A percentile compares a stretch with the other conserved stretches of the same genome.
These are phyloP conservation scores for Colletotrichum sp. DNA, from an alignment of 2,329 filamentous ascomycete species.

Conservation along the genomic window DNA sequence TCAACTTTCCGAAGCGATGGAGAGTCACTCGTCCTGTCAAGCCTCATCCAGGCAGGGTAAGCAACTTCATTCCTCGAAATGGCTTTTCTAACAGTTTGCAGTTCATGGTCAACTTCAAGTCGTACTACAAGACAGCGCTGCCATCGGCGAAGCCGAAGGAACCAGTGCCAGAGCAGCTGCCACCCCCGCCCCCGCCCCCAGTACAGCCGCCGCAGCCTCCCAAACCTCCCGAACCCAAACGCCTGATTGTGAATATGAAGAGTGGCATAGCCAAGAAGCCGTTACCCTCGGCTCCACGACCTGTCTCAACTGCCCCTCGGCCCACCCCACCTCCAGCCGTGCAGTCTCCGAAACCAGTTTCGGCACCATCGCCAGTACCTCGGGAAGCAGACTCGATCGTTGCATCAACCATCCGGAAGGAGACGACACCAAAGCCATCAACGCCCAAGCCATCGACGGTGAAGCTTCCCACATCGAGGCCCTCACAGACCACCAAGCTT, in stretches of 20 bases:
- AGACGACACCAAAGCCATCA: not conserved
- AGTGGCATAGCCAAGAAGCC: slow-evolving; percentile 41
- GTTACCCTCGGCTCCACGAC: not conserved
- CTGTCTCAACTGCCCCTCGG: not conserved
- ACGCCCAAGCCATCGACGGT: not conserved
- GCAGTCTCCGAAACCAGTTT: not conserved
- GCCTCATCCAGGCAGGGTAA: slow-evolving; percentile 40
- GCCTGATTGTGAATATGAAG: slow-evolving; percentile 30
- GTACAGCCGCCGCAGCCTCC: slow-evolving; percentile 19
- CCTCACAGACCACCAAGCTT: not conserved
- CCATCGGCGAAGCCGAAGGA: not conserved
- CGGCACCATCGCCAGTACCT: slow-evolving; percentile 8
- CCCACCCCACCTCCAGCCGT: not conserved
- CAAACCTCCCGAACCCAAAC: slow-evolving; percentile 29
- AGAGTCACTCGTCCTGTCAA: slow-evolving; percentile 38
- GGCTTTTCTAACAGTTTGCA: slow-evolving; percentile 24
- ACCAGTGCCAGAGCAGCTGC: not conserved
- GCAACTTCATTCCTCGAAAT: slow-evolving; percentile 8
- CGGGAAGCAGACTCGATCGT: slow-evolving; percentile 21
- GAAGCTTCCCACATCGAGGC: not conserved
- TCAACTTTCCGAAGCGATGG: slow-evolving; percentile 47
- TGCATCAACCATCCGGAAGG: slow-evolving; percentile 5
- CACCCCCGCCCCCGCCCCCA: slow-evolving; percentile 23
- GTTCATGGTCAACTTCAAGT: slow-evolving; percentile 43
- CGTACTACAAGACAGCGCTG: slow-evolving; percentile 36